phyloP scores from a whole-genome alignment of 2,329 filamentous ascomycete species.

The Cadophora gregata region DNA sequence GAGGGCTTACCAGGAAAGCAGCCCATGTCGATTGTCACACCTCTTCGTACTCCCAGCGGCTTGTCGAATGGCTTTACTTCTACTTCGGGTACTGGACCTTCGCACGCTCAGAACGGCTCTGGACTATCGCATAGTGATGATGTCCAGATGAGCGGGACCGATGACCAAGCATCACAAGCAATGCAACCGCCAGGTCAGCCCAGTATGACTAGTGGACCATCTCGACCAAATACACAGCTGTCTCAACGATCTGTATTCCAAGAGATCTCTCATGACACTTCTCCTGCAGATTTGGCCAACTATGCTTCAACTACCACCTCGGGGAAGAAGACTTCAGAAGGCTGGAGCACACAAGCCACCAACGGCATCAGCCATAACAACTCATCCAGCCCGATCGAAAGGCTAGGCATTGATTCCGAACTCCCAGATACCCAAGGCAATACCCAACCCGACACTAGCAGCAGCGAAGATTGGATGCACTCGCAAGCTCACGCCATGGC shows the following conservation, averaged over 20 bases:
- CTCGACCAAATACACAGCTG: slow-evolving; percentile 59
- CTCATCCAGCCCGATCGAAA: slow-evolving; percentile 40
- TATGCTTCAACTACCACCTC: slow-evolving; percentile 88
- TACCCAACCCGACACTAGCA: slow-evolving; percentile 49
- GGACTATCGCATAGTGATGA: slow-evolving; percentile 53
- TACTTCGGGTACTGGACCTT: slow-evolving; percentile 50
- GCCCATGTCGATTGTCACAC: slow-evolving; percentile 36
- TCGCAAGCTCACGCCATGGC: slow-evolving; percentile 62
- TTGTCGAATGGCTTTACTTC: slow-evolving; percentile 64
- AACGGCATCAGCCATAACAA: slow-evolving; percentile 59
- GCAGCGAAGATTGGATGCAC: slow-evolving; percentile 63
- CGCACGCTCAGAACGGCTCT: slow-evolving; percentile 40
- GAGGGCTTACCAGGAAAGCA: slow-evolving; percentile 63
- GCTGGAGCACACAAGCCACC: slow-evolving; percentile 73
- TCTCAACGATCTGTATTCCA: slow-evolving; percentile 66
- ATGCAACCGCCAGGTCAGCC: slow-evolving; percentile 56
- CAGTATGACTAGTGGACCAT: slow-evolving; percentile 50
- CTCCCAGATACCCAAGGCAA: slow-evolving; percentile 58
- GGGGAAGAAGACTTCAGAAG: slow-evolving; percentile 78
- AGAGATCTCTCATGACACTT: slow-evolving; percentile 61
- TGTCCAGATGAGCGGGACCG: slow-evolving; percentile 65
- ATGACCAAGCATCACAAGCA: slow-evolving; percentile 50
- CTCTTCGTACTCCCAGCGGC: slow-evolving; percentile 56
- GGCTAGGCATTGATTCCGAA: slow-evolving; percentile 39
- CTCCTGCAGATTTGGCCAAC: slow-evolving; percentile 69